Evolutionary conservation across 352 stramenopile species (phyloP), one percentile per base, ranked within the genome.

Genomic region (Globisporangium parvum): DNA sequence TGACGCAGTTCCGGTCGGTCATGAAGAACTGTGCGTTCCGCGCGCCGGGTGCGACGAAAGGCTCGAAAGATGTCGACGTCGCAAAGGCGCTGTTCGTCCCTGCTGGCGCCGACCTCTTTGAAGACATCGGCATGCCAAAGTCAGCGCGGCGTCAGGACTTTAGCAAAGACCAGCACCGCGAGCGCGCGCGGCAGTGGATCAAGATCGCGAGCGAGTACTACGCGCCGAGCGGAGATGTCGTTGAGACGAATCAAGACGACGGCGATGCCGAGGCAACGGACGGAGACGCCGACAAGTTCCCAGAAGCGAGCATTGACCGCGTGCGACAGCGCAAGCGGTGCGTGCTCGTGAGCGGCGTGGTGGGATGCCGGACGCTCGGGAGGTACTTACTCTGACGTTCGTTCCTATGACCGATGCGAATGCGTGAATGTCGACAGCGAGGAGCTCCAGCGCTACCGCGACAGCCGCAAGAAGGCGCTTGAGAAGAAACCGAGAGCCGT

Each of bases 81-180:
- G 72, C 75, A 37, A 88, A 88, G 59, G 57, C 79, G 9, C 51
- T 91, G 37, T 93, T 88, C 44, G 77, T 95, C 0, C 85, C 84
- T 9, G 77, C 70, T 1, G 81, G 82, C 23, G 71, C 65, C 20
- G 84, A 94, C 47, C 58, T 83, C 6, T 90, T 90, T 45, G 77
- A 80, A 46, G 84, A 92, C 49, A 91, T 94, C 47, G 77, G 82
- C 0, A 53, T 88, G 46, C 80, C 80, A 2, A 87, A 91, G 54
- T 73, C 73, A 23, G 54, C 53, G 5, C 71, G 72, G 23, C 72
- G 78, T 40, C 63, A 78, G 21, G 71, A 85, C 41, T 72, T 84
- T 53, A 53, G 63, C 6, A 67, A 73, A 33, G 73, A 85, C 17
- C 68, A 86, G 57, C 73, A 71, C 48, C 66, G 89, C 40, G 77